Base-by-base conservation (phyloP, 495 filamentous ascomycete species). In the Hypoxylon cercidicola region DNA sequence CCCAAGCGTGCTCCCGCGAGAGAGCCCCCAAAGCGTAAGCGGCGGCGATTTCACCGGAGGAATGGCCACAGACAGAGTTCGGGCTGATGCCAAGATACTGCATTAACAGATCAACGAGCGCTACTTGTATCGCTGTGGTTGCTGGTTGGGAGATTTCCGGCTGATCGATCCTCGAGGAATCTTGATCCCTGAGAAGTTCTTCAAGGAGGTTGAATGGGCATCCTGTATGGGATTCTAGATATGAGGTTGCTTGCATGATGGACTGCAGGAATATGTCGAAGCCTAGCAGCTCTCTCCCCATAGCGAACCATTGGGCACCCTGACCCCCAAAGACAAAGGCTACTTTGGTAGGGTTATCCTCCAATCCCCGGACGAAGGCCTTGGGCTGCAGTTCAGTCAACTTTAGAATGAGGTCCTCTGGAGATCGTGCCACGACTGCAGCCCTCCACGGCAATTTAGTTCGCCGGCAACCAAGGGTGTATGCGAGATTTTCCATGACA, bases 11-110 rank as follows among this genome's bases (percentile, higher is more conserved):
- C 28, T 74, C 52, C 13, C 75, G 77, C 6, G 72, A 72, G 11
- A 76, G 30, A 32, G 81, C n/a, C 30, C 60, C 30, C 9, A 55
- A 15, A 12, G 70, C 55, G 49, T 70, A 72, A 6, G 70, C 66
- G 11, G 70, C 70, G 4, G 70, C 61, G 39, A 89, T 89, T 64
- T 90, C 87, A 6, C 87, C 87, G 66, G 81, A 85, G 0, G 87
- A 89, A 64, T 90, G 87, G 4, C 88, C 87, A 3, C 86, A 78
- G 1, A 87, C 85, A 39, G 77, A 77, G 7, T 60, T 66, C 0
- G 86, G 85, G 1, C 35, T 66, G 32, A 88, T 72, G 20, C 76
- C 75, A 72, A 80, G 82, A 23, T 67, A 72, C 8, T 51, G 46
- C 4, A n/a, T 57, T 8, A 87, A 65, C 1, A 88, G 50, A 10